Evolutionary conservation across 176 grass and related monocot genomes (phyloP).

Genomic region (Paspalum notatum): DNA sequence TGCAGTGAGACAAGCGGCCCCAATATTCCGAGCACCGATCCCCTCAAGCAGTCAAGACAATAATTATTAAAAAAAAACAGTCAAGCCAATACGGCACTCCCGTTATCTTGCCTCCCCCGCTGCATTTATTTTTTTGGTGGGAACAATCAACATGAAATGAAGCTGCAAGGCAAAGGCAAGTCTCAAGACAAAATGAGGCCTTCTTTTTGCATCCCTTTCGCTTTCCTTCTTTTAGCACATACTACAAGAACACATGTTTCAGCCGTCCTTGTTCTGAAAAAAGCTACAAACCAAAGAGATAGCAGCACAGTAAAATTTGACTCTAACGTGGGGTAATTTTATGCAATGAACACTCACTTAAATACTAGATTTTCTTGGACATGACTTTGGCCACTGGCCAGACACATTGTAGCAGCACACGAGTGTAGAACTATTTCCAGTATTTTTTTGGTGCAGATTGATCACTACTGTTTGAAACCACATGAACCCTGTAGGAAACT

Average conservation of each 20-base stretch:
- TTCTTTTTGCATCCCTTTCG: neutral
- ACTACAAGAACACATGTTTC: neutral
- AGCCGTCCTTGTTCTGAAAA: neutral
- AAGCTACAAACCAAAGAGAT: neutral
- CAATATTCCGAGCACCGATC: neutral
- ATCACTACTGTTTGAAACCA: neutral
- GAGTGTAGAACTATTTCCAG: neutral
- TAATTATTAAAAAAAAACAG: no score
- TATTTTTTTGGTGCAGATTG: no score
- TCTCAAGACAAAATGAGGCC: neutral
- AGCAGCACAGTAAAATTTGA: neutral
- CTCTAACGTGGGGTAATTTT: neutral
- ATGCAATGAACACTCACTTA: neutral
- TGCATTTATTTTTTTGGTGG: neutral
- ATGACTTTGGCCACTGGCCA: conserved; percentile 2
- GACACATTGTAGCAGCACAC: no score
- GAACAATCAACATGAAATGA: neutral
- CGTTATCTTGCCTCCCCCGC: neutral
- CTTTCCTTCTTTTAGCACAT: neutral
- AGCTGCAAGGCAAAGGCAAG: no score
- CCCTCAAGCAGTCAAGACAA: no score
- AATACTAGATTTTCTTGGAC: neutral
- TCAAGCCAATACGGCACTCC: no score
- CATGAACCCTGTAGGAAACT: neutral
- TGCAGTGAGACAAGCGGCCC: neutral